phyloP scores from a whole-genome alignment of 371 early-diverging fungal species.

The Zopfochytrium polystomum region DNA sequence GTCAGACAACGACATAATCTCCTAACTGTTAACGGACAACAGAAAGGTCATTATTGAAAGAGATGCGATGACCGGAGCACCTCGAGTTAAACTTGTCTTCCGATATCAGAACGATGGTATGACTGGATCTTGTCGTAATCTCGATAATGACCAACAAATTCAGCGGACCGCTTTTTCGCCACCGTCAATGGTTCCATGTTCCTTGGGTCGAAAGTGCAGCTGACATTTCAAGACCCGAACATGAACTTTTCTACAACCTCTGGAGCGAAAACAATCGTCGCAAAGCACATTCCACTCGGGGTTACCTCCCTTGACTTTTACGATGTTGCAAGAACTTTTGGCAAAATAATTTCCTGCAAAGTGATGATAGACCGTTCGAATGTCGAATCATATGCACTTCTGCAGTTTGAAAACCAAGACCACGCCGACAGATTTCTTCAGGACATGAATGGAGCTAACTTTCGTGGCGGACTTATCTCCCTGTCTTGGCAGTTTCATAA shows the following conservation, averaged over 20 bases:
- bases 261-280: constrained; percentile 40
- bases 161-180: constrained; percentile 43
- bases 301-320: constrained; percentile 37
- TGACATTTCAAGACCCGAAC: constrained; percentile 43
- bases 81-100: constrained; percentile 35
- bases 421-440: constrained; percentile 35
- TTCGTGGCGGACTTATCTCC: no score
- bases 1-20: no score
- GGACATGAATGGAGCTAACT: constrained; percentile 44
- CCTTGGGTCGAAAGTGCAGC: constrained; percentile 42
- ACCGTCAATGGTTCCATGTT: constrained; percentile 45
- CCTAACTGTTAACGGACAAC: no score
- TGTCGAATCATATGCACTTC: constrained; percentile 36
- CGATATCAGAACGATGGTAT: constrained; percentile 38
- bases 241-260: constrained; percentile 45
- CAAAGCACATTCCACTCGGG: constrained; percentile 40
- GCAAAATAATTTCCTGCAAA: constrained; percentile 44
- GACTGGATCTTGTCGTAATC: no score
- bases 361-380: constrained; percentile 43
- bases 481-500: constrained; percentile 46
- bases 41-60: constrained; percentile 41
- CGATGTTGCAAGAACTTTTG: constrained; percentile 32
- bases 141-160: neutral
- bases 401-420: constrained; percentile 46
- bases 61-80: constrained; percentile 31